A percentile compares a stretch with the other conserved stretches of the same genome.
Conservation (phyloP, 2,329 filamentous ascomycete genomes). For the Hortaea werneckii region DNA sequence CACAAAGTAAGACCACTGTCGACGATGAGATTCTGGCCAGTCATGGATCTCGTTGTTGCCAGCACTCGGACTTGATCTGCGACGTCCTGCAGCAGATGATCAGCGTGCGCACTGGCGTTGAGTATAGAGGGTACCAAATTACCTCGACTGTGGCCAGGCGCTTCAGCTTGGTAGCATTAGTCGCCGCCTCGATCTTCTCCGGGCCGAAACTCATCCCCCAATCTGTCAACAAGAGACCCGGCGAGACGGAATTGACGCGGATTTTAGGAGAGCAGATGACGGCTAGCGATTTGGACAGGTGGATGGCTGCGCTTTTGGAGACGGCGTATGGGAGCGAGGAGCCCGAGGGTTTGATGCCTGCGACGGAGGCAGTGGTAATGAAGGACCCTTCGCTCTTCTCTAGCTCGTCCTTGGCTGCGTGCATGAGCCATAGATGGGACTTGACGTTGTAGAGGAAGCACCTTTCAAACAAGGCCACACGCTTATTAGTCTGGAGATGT, state of each 20-base stretch:
- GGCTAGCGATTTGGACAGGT: constrained; percentile 47
- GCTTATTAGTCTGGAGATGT: no score
- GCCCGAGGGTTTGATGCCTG: constrained; percentile 54
- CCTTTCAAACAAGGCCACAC: neutral
- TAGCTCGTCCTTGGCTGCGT: constrained; percentile 44
- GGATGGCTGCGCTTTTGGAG: constrained; percentile 34
- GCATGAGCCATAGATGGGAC: constrained; percentile 50
- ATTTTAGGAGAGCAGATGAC: constrained; percentile 45
- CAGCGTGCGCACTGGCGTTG: neutral
- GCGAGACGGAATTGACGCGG: constrained; percentile 49
- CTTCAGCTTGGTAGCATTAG: constrained; percentile 36
- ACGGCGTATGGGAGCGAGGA: constrained; percentile 42
- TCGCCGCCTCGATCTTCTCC: constrained; percentile 33
- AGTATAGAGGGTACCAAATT: neutral
- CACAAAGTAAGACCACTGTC: constrained; percentile 33
- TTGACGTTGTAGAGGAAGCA: constrained; percentile 54
- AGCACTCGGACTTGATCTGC: constrained; percentile 45
- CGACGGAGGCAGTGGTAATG: constrained; percentile 53
- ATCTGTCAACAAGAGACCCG: constrained; percentile 39
- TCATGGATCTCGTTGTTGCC: constrained; percentile 39
- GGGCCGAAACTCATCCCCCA: constrained; percentile 40
- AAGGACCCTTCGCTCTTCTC: constrained; percentile 51
- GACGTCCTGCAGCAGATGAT: constrained; percentile 32
- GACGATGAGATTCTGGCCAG: constrained; percentile 43
- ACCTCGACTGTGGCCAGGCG: constrained; percentile 46